Base-by-base conservation (phyloP, 1,284 basidiomycete genomes). In the Apiotrichum veenhuisii region DNA sequence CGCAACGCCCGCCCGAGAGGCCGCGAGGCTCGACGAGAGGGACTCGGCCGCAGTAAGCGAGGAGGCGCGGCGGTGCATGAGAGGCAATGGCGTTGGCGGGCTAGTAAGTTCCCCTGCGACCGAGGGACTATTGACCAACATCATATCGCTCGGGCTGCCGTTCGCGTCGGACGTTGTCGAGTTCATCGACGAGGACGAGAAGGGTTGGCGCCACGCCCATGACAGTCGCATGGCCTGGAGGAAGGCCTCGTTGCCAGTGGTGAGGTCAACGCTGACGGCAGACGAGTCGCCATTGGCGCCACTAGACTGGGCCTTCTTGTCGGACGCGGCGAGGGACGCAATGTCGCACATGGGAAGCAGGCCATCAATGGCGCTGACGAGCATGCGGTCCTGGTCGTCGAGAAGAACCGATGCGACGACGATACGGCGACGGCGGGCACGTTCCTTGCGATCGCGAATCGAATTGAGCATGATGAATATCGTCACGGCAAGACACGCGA, bases 311-410 rank as follows among this genome's bases (percentile, higher is more conserved):
- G 38, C 38, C 23, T 23, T 18, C 20, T 60, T 58, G 20, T 61
- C 64, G n/a, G 57, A 60, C 12, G 64, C 52, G 22, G 64, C 61
- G 22, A 77, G 62, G 10, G 65, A 67, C 5, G 74, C 74, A 55
- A 78, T 77, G 57, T 77, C 75, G 61, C 70, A 72, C 72, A 77
- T 77, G 3, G 79, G 79, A 38, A 79, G 64, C 47, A 78, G 64
- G 4, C 79, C 79, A 47, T 79, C 77, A 3, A 73, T 72, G 17
- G 74, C 74, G 47, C 74, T 74, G 61, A 80, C 77, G 2, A 79
- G 63, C 22, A 78, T 67, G 22, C 78, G 70, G 51, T 72, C 70
- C 37, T 76, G 60, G 33, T 74, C 65, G 59, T 80, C 79, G 20
- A 78, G 67, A 49, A 79, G 68, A 30, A 79, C 75, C 8, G 74